Evolutionary conservation across 1,284 basidiomycete genomes (phyloP).

Genomic region (Cystobasidium slooffiae): DNA sequence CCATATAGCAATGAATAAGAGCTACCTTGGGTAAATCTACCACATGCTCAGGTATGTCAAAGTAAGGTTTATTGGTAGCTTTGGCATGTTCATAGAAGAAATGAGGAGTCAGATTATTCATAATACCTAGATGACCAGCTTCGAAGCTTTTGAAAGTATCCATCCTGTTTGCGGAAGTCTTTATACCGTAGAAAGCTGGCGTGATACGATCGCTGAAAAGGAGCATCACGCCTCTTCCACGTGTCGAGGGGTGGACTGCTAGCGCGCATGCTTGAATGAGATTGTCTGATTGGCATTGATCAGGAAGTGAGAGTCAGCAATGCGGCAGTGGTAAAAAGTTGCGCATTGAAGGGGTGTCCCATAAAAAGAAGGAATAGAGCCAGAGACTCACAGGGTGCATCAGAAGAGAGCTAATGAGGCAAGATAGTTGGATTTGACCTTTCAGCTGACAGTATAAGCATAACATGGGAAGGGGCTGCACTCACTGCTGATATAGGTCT

Average conservation of each 20-base stretch:
- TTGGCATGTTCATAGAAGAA: constrained; percentile 7
- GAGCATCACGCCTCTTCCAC: constrained; percentile 6
- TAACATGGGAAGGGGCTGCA: background rate
- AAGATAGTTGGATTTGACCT: background rate
- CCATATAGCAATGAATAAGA: background rate
- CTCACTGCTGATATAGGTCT: constrained; percentile 12
- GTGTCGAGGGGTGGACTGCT: constrained; percentile 6
- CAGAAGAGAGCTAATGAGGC: background rate
- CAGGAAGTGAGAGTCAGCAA: background rate
- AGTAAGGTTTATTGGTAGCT: constrained; percentile 5
- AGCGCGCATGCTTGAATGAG: constrained; percentile 7
- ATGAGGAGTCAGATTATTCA: constrained; percentile 25
- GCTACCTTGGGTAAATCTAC: constrained; percentile 7
- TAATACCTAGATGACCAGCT: constrained; percentile 6
- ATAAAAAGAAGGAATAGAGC: background rate
- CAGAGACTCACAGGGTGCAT: background rate
- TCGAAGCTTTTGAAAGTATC: constrained; percentile 23
- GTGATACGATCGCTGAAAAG: constrained; percentile 13
- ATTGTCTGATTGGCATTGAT: background rate
- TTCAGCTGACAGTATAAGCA: background rate
- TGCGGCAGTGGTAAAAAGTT: background rate
- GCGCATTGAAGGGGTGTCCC: too few relatives aligned
- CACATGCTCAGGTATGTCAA: background rate
- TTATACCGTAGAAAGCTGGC: background rate
- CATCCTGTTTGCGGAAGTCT: constrained; percentile 19